Percentiles rank a stretch among this genome's conserved stretches.
These are phyloP conservation scores for Ophiostoma pallidulum DNA, from an alignment of 2,329 filamentous ascomycete genomes.

Conservation along the genomic window DNA sequence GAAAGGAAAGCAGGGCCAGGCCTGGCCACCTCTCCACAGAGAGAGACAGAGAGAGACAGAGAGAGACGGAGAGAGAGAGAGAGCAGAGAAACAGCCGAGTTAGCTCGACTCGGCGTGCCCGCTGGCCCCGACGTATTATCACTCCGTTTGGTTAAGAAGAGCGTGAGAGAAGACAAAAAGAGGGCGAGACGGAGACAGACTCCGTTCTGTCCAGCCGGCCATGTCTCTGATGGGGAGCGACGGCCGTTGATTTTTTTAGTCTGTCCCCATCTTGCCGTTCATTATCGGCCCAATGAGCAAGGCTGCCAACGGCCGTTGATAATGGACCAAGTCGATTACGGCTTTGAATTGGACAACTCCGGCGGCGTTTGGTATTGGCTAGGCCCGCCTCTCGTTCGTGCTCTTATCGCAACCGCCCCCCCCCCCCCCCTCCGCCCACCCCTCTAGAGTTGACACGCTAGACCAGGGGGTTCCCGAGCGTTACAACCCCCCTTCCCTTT, in stretches of 20 bases:
- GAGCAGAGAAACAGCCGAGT: too few species aligned
- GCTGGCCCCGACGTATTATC: too few species aligned
- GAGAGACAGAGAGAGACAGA: not conserved
- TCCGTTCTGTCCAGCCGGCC: too few species aligned
- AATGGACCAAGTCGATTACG: slow-evolving; percentile 11
- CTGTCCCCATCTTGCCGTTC: not conserved
- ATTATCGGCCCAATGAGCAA: slow-evolving; percentile 13
- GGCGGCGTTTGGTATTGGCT: slow-evolving; percentile 6
- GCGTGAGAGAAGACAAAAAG: too few species aligned
- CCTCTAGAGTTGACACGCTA: slow-evolving; percentile 2
- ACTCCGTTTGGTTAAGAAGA: too few species aligned
- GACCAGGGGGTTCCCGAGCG: slow-evolving; percentile 5
- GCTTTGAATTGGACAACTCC: slow-evolving; percentile 15
- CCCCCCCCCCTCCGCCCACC: not conserved
- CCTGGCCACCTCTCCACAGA: not conserved
- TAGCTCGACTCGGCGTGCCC: too few species aligned
- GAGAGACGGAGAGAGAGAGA: too few species aligned
- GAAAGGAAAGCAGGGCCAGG: too few species aligned
- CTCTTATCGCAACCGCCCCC: slow-evolving; percentile 6
- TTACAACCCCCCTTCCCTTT: not conserved
- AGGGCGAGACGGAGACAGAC: too few species aligned
- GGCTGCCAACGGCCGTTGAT: slow-evolving; percentile 4
- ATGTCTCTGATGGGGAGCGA: too few species aligned
- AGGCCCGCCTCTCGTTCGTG: not conserved
- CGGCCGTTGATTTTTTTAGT: too few species aligned